Evolutionary conservation across 345 rosid genomes (phyloP).

Genomic region (Salix koriyanagi): DNA sequence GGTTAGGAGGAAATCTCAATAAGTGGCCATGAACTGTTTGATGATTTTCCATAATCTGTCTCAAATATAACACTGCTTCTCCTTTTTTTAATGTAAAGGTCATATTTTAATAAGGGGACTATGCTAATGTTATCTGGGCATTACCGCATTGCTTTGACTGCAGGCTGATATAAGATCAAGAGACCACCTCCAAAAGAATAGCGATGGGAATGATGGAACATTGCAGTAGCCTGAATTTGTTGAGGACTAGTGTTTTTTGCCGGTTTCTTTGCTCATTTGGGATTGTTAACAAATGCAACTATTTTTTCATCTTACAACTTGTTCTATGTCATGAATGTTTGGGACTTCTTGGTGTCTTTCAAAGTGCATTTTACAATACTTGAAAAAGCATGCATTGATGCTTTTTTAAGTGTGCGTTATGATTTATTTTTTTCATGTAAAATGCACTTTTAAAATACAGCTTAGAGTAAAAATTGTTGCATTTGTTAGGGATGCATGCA

Average conservation of each 20-base stretch:
- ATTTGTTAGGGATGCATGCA: no score
- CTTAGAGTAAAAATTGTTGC: no score
- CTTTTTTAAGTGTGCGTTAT: no score
- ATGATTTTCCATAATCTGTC: not conserved
- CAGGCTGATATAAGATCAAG: constrained; percentile 86
- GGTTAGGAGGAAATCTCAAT: not conserved
- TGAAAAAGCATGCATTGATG: no score
- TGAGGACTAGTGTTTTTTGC: not conserved
- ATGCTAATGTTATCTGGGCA: not conserved
- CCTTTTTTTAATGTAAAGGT: no score
- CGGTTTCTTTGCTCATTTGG: not conserved
- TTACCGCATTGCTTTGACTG: constrained; percentile 4
- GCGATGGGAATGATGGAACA: constrained; percentile 28
- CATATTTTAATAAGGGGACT: not conserved
- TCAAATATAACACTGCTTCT: not conserved
- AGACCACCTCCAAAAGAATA: constrained; percentile 42
- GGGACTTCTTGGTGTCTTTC: no score
- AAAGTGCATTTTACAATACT: no score
- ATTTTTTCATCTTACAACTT: no score
- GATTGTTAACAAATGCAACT: not conserved
- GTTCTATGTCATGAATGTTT: no score
- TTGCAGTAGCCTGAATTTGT: constrained; percentile 20
- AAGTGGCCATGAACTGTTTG: not conserved
- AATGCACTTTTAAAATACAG: no score
- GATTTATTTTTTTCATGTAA: no score